A percentile compares a stretch with the other conserved stretches of the same genome.
These are phyloP conservation scores for Punica granatum DNA, from an alignment of 345 rosid genomes.

Conservation along the genomic window DNA sequence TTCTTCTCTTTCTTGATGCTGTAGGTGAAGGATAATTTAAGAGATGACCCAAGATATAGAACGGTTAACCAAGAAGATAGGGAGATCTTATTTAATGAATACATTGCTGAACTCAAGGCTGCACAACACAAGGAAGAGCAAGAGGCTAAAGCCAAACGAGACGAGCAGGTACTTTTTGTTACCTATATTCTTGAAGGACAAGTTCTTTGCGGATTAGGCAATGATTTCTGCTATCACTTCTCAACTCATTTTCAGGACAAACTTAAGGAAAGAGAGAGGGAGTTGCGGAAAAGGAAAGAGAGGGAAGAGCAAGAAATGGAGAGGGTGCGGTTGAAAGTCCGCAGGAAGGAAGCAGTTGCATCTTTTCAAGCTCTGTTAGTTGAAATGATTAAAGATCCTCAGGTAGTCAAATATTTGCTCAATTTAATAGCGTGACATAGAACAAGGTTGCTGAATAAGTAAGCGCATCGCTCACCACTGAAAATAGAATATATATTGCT, in stretches of 20 bases:
- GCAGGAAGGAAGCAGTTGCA: conserved; percentile 80
- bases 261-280: conserved; percentile 85
- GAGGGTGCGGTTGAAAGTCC: conserved; percentile 76
- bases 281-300: conserved; percentile 83
- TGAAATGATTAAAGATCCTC: conserved; percentile 88
- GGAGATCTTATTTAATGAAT: conserved; percentile 72
- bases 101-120: conserved; percentile 66
- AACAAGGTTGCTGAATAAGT: neutral
- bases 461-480: neutral
- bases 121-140: conserved; percentile 53
- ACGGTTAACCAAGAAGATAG: conserved; percentile 74
- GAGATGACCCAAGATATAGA: conserved; percentile 82
- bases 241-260: conserved; percentile 44
- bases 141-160: conserved; percentile 57
- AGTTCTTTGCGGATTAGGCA: neutral
- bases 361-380: conserved; percentile 94
- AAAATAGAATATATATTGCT: neutral
- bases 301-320: conserved; percentile 95
- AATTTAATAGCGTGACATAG: neutral
- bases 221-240: neutral
- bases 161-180: conserved; percentile 59
- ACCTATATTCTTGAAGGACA: neutral
- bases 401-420: conserved; percentile 37
- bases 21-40: conserved; percentile 78
- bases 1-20: conserved; percentile 8